Conservation (phyloP, 164 flowering plant genomes). For the Dillenia turbinata region DNA sequence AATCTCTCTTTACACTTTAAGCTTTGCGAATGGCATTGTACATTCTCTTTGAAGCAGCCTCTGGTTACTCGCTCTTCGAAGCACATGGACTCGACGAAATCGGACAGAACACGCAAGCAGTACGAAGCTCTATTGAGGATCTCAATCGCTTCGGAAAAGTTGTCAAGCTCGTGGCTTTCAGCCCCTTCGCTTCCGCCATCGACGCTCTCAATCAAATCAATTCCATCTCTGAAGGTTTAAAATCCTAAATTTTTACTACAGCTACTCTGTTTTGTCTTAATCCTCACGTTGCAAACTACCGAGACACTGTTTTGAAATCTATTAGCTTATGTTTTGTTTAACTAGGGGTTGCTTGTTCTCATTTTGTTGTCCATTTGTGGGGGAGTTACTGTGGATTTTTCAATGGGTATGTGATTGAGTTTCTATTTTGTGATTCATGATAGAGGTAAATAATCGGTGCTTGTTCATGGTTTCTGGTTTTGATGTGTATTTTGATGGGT, state of each 20-base stretch:
- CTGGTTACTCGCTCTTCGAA: slow-evolving; percentile 59
- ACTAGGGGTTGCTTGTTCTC: background rate
- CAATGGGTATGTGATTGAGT: background rate
- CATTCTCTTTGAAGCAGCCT: slow-evolving; percentile 68
- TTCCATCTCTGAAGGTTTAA: slow-evolving; percentile 81
- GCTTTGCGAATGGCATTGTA: slow-evolving; percentile 45
- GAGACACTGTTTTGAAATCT: background rate
- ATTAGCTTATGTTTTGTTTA: background rate
- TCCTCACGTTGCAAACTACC: background rate
- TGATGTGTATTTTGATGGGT: background rate
- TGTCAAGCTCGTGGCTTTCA: slow-evolving; percentile 71
- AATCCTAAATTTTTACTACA: background rate
- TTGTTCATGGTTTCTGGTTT: background rate
- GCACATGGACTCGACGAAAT: slow-evolving; percentile 87
- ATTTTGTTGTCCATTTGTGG: background rate
- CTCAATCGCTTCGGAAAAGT: slow-evolving; percentile 86
- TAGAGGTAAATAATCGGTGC: no score
- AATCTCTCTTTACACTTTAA: no score
- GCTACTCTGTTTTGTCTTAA: no score
- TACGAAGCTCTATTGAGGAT: slow-evolving; percentile 65
- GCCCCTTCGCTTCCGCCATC: slow-evolving; percentile 75
- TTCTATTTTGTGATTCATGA: background rate
- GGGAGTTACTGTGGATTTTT: background rate
- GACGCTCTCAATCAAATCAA: slow-evolving; percentile 92
- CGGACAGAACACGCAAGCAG: slow-evolving; percentile 86